Evolutionary conservation across 192 early-diverging fungal species (phyloP), one percentile per base, ranked within the genome.

Genomic region (Backusella mclennaniae): DNA sequence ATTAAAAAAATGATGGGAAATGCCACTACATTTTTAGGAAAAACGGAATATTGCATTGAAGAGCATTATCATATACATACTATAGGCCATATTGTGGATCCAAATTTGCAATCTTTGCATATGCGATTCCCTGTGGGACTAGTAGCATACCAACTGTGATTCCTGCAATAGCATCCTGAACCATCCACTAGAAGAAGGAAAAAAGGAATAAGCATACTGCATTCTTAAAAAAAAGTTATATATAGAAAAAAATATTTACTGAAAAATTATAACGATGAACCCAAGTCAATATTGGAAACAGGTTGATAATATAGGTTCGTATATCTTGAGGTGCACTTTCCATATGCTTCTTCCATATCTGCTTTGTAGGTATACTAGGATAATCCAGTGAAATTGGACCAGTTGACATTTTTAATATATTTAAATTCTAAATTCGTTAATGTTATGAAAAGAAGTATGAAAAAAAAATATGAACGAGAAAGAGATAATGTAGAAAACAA

Each of bases 51-150:
- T 21, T 67, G 53, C 53, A 56, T 56, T 33, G 33, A 33, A 33
- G 3, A 33, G 33, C n/a, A 23, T 11, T 14, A 0, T 33, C 2
- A 3, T 33, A 38, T 39, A 70, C 68, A 14, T 76, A 91, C 83
- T 95, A 95, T 21, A 95, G 83, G 0, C 94, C 94, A 74, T 89
- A 94, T 80, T 94, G 81, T 44, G 90, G 85, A 49, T 92, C 90
- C 44, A 95, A 77, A 66, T 81, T 81, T 2, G 94, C 93, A 2
- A 95, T 84, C 79, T 92, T 94, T 8, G 94, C 88, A 75, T 95
- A 91, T 35, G 93, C 90, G 88, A 91, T 87, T 36, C 84, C 85
- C 73, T 95, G 93, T 19, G 93, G 94, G 41, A 95, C 86, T 23
- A 93, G 89, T 17, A 95, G 84, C 0, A 91, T 82, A 15, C 90